Percentiles rank a stretch among this genome's conserved stretches.
phyloP scores from a whole-genome alignment of 1,284 basidiomycete genomes.

The Boletus smithii region DNA sequence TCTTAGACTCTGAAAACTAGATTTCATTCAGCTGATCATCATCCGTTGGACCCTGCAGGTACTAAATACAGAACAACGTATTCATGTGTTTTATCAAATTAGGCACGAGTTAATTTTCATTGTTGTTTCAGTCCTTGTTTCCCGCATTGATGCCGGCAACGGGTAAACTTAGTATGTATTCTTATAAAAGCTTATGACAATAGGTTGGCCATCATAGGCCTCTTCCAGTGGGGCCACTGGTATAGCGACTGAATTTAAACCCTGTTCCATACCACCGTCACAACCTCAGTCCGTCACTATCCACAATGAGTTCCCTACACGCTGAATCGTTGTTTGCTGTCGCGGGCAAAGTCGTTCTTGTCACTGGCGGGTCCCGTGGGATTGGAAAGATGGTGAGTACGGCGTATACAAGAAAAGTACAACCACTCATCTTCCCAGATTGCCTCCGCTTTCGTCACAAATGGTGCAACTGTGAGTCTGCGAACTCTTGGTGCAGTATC shows the following conservation, averaged over 20 bases:
- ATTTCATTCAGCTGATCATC: slow-evolving; percentile 7
- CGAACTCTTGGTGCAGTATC: neutral
- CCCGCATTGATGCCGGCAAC: slow-evolving; percentile 6
- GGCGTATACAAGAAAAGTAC: neutral
- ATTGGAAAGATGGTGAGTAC: slow-evolving; percentile 64
- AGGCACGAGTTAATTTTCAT: slow-evolving; percentile 26
- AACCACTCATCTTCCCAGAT: slow-evolving; percentile 43
- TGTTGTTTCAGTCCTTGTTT: slow-evolving; percentile 10
- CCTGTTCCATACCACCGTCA: neutral
- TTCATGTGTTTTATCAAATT: slow-evolving; percentile 23
- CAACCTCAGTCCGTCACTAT: neutral
- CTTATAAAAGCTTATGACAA: slow-evolving; percentile 17
- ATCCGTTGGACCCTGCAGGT: slow-evolving; percentile 10
- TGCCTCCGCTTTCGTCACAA: slow-evolving; percentile 61
- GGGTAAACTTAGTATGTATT: slow-evolving; percentile 12
- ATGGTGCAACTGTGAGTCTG: slow-evolving; percentile 54
- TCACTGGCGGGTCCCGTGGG: slow-evolving; percentile 72
- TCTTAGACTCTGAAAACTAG: slow-evolving; percentile 34
- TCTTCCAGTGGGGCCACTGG: neutral
- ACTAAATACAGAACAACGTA: slow-evolving; percentile 13
- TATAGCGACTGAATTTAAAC: slow-evolving; percentile 4
- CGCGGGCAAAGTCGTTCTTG: slow-evolving; percentile 58
- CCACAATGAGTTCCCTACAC: slow-evolving; percentile 42
- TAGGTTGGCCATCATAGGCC: slow-evolving; percentile 7
- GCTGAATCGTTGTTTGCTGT: slow-evolving; percentile 53